Evolutionary conservation across 768 basidiomycete species (phyloP), one percentile per base, ranked within the genome.

Genomic region (Boletus coccyginus): DNA sequence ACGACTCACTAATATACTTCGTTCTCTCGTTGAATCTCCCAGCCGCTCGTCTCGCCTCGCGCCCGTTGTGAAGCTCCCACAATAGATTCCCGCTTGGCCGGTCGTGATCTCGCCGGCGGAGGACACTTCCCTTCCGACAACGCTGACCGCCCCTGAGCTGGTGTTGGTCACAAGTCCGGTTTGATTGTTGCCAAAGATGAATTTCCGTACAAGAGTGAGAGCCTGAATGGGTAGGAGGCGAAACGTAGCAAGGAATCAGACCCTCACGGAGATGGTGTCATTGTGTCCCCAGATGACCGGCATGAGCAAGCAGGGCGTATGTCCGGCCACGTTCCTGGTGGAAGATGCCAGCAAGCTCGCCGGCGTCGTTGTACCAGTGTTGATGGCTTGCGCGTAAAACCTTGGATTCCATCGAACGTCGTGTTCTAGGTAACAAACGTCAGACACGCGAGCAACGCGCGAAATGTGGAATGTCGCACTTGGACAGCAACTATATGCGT

Each of bases 381-480:
- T 0, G 81, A 77, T 4, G 88, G 88, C 54, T 77, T 80, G 42
- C 81, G 75, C 0, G 85, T 82, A 67, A 91, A 91, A 2, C 88
- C 88, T 70, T 85, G 85, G 40, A 84, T 83, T 9, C 87, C 87
- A 29, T 87, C 87, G 63, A 90, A 91, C 1, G 88, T 90, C 19
- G 87, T 88, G 63, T 91, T 91, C 84, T 88, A 57, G 0, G 53
- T 12, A 3, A 38, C 1, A 31, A 21, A 29, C 10, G 10, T 61
- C n/a, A 52, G 57, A 52, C 16, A 46, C 2, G 3, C 7, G 24
- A n/a, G 27, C 21, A 33, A 27, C 16, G 17, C 10, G 32, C 27
- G 27, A 32, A 55, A 40, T 19, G 7, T 7, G 7, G 11, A 16
- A 53, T 49, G 46, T 58, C n/a, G n/a, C 63, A 79, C 82, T 69